Conservation (phyloP, 1,284 basidiomycete species). For the Boletus hoseneyae region DNA sequence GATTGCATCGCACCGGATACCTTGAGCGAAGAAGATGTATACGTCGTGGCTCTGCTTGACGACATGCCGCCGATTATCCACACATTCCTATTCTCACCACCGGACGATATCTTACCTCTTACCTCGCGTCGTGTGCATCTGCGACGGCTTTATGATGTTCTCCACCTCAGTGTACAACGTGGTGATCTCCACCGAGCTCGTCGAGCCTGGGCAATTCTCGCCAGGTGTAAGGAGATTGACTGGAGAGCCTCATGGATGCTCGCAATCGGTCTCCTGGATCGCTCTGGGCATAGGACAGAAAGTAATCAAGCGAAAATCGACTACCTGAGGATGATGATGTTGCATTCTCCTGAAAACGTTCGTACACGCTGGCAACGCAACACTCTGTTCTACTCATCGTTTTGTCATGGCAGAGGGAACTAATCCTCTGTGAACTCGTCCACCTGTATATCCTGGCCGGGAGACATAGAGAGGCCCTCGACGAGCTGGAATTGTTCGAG, state of each 20-base stretch:
- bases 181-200: conserved; percentile 65
- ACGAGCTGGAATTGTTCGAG: conserved; percentile 80
- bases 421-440: conserved; percentile 71
- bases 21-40: conserved; percentile 6
- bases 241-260: conserved; percentile 77
- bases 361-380: conserved; percentile 22
- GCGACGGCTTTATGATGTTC: conserved; percentile 66
- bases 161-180: conserved; percentile 72
- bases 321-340: conserved; percentile 65
- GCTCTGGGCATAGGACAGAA: conserved; percentile 31
- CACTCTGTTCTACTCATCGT: conserved; percentile 15
- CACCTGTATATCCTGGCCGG: conserved; percentile 60
- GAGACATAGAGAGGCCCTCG: conserved; percentile 66
- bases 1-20: conserved; percentile 21
- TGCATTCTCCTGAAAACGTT: conserved; percentile 63
- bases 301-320: conserved; percentile 44
- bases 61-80: conserved; percentile 33
- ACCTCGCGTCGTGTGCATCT: conserved; percentile 67
- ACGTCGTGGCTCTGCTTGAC: too few relatives aligned
- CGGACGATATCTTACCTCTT: conserved; percentile 41
- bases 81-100: conserved; percentile 55
- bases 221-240: conserved; percentile 79
- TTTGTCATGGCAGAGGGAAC: conserved; percentile 55
- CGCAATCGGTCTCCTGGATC: conserved; percentile 56
- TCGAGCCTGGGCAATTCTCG: conserved; percentile 76